phyloP scores from a whole-genome alignment of 148 eudicot genomes.

The Vaccinium macrocarpon region DNA sequence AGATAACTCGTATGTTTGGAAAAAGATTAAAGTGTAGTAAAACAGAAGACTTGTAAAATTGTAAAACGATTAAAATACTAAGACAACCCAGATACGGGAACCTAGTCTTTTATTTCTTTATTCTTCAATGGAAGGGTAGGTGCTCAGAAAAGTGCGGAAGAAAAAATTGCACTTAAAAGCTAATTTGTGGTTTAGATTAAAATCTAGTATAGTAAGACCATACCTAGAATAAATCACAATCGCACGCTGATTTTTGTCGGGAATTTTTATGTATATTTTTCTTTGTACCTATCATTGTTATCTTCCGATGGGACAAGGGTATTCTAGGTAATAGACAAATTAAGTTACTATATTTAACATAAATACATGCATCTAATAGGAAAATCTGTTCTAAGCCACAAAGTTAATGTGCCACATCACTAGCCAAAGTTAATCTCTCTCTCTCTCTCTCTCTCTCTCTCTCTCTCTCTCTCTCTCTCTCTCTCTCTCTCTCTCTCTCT shows the following conservation, averaged over 20 bases:
- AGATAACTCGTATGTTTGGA: neutral
- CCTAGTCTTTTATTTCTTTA: neutral
- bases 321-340: neutral
- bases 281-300: neutral
- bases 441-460: neutral
- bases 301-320: neutral
- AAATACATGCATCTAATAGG: neutral
- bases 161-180: neutral
- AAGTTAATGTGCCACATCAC: neutral
- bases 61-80: neutral
- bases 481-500: neutral
- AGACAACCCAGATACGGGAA: neutral
- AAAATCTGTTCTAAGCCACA: neutral
- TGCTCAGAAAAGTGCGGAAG: neutral
- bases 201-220: neutral
- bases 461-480: neutral
- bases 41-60: neutral
- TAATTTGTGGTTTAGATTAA: neutral
- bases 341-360: neutral
- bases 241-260: neutral
- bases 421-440: too few relatives aligned
- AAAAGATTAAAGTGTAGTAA: neutral
- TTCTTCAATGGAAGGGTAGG: neutral
- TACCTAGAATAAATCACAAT: neutral
- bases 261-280: neutral